Evolutionary conservation across 306 rosid genomes (phyloP).

Genomic region (Fragaria iinumae): DNA sequence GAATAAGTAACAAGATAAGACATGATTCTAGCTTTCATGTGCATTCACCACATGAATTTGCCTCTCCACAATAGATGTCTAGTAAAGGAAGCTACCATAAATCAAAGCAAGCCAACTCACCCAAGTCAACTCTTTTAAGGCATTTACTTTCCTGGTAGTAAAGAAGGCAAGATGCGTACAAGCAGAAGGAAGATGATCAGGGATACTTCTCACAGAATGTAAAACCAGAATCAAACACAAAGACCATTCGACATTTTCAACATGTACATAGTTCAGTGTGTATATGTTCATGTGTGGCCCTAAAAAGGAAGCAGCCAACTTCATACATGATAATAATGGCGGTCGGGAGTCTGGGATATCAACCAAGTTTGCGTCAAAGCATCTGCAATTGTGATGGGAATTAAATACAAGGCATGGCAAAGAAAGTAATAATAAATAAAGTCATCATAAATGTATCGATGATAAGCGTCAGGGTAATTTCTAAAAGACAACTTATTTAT

Average conservation of each 20-base stretch:
- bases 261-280: not conserved
- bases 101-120: slow-evolving; percentile 38
- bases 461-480: not conserved
- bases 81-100: not conserved
- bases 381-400: slow-evolving; percentile 39
- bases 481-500: not conserved
- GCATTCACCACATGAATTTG: not conserved
- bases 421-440: not conserved
- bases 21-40: not conserved
- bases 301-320: slow-evolving; percentile 3
- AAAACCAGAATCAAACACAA: slow-evolving; percentile 6
- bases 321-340: slow-evolving; percentile 81
- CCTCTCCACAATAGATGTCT: not conserved
- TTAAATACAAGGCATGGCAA: not conserved
- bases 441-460: not conserved
- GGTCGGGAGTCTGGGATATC: slow-evolving; percentile 89
- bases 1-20: not conserved
- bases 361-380: slow-evolving; percentile 65
- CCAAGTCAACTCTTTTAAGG: slow-evolving; percentile 85
- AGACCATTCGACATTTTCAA: not conserved
- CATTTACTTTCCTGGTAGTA: slow-evolving; percentile 61
- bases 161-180: slow-evolving; percentile 79
- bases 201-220: not conserved
- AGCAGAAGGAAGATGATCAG: slow-evolving; percentile 18
- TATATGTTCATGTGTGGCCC: not conserved